Base-by-base conservation (phyloP, 1,284 basidiomycete genomes). In the Microbotryum violaceum region DNA sequence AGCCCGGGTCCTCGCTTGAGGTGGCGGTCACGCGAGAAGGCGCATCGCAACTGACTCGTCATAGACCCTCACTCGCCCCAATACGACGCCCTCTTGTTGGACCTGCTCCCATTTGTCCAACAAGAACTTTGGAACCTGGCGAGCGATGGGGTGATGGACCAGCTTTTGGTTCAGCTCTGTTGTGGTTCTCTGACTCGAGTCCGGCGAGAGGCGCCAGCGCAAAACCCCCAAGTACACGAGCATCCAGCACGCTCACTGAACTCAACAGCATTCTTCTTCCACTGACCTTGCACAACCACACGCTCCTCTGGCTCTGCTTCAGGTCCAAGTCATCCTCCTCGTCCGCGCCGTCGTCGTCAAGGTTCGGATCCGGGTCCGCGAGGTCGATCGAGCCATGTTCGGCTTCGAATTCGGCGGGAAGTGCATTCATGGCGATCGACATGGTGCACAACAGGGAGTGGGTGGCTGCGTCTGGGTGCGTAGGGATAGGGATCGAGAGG, bases 21-120 rank as follows among this genome's bases (percentile, higher is more conserved):
- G 31, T 31, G 31, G 31, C 7, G 31, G 8, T 31, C 31, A 31
- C 31, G 31, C 7, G 31, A 31, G 31, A 31, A 33, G 47, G 25
- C n/a, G 27, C 20, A 33, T n/a, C n/a, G 42, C 20, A 37, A 60
- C 65, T 21, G 14, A 67, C 57, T 76, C 76, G 60, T 78, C 77
- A 64, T 80, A 80, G 2, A 81, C 76, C 1, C 79, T 66, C 45
- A 81, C 74, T 3, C 76, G 77, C 5, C 79, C 80, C 16, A 81
- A 63, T 5, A 77, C 73, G 42, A 77, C 70, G 23, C 79, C 79
- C 23, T 75, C 75, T 56, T 77, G 73, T n/a, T 72, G 69, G 16
- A 79, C 75, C 21, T 73, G 69, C 63, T 74, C 73, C 80, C 80
- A 81, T 37, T 76, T 74, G 61, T 81, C 77, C 37, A 78, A 71